These are phyloP conservation scores for Zymoseptoria pseudotritici DNA, from an alignment of 2,329 filamentous ascomycete genomes.

Conservation along the genomic window DNA sequence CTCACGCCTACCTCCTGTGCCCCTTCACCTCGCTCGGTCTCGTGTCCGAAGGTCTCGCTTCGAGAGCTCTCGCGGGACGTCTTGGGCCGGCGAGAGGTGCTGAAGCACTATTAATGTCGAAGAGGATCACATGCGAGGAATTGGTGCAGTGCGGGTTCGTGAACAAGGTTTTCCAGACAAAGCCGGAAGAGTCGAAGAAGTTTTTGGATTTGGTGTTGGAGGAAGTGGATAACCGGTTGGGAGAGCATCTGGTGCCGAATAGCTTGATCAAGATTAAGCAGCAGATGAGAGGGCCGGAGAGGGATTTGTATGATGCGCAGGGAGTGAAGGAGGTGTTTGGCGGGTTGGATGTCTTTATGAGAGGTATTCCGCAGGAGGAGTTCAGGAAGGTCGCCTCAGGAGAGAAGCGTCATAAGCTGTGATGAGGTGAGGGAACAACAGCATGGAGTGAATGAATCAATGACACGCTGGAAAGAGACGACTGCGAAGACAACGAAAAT, in stretches of 20 bases:
- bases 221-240: constrained; percentile 76
- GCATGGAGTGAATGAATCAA: background rate
- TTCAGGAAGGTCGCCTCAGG: constrained; percentile 78
- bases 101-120: constrained; percentile 88
- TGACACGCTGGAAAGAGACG: background rate
- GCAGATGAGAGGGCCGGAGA: constrained; percentile 66
- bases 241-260: constrained; percentile 69
- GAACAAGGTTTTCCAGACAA: constrained; percentile 67
- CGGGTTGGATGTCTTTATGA: constrained; percentile 72
- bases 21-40: constrained; percentile 87
- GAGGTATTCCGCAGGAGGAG: constrained; percentile 77
- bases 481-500: background rate
- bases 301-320: constrained; percentile 65
- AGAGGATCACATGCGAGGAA: constrained; percentile 64
- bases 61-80: constrained; percentile 67
- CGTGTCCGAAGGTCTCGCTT: constrained; percentile 80
- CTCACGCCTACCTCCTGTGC: constrained; percentile 76
- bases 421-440: background rate
- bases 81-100: constrained; percentile 77
- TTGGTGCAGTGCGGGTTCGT: constrained; percentile 72
- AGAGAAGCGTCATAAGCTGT: constrained; percentile 93
- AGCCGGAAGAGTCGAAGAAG: constrained; percentile 53
- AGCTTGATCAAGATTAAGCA: constrained; percentile 79
- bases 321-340: constrained; percentile 80
- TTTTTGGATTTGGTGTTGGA: constrained; percentile 66